Base-by-base conservation (phyloP, 768 basidiomycete genomes). In the Agaricus bisporus region DNA sequence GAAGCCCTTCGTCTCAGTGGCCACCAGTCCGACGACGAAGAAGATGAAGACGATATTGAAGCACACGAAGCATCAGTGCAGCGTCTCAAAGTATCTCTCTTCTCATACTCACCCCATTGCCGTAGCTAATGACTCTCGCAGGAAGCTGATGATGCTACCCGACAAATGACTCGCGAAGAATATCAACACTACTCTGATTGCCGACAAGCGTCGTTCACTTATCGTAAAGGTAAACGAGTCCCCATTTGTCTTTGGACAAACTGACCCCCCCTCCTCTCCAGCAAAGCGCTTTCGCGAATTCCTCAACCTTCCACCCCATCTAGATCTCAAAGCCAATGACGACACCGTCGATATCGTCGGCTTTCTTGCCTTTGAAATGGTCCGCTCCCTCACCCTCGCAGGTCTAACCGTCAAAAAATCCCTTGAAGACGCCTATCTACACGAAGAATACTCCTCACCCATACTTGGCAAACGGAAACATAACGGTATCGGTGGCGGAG, bases 121-220 rank as follows among this genome's bases (percentile, higher is more conserved):
- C 36, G 15, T 20, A 20, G 12, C n/a, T 18, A 25, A 62, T 11
- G 18, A 8, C 15, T 41, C 8, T 32, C 48, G 7, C 58, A 91
- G 86, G 94, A 97, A 78, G 92, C 93, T 2, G 95, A 98, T 68
- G 91, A 94, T 58, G 87, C 92, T 10, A 98, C 95, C 1, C 80
- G 91, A 42, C 83, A 91, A 70, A 98, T 98, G 95, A 95, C 93
- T 7, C 80, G 90, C 61, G 95, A 98, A 66, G 92, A 98, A 62
- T 98, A 98, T 66, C 89, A 95, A 56, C 93, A 94, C 64, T 97
- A 97, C 65, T 94, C 94, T 3, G 93, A 95, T 66, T 97, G 94
- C 71, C 81, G 95, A 55, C 95, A 97, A 67, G 95, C 95, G 0
- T 91, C 91, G 14, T 98, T 98, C 67, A 97, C 95, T 0, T 97